Evolutionary conservation across 371 early-diverging fungal genomes (phyloP).

Genomic region (Saksenaea vasiformis): DNA sequence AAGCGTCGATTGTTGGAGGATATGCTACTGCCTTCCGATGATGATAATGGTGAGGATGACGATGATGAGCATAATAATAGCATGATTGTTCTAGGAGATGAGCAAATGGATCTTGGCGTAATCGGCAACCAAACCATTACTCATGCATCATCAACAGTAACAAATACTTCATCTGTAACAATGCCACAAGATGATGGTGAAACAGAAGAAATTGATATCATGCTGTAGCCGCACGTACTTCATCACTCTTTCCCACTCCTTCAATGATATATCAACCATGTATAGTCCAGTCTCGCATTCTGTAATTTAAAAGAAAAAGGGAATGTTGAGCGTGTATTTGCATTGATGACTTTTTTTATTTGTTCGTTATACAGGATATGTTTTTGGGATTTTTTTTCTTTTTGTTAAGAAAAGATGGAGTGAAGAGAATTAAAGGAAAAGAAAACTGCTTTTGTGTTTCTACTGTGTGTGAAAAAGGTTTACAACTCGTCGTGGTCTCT

Average conservation of each 20-base stretch:
- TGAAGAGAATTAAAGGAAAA: background rate
- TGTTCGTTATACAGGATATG: constrained; percentile 2
- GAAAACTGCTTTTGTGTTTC: background rate
- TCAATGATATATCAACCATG: background rate
- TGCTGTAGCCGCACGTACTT: constrained; percentile 19
- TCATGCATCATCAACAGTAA: constrained; percentile 13
- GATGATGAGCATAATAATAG: background rate
- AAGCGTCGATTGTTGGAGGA: constrained; percentile 27
- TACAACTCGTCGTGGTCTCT: constrained; percentile 78
- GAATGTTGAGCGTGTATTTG: background rate
- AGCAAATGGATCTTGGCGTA: constrained; percentile 24
- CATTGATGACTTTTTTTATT: background rate
- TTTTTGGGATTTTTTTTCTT: background rate
- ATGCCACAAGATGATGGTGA: constrained; percentile 19
- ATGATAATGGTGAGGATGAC: constrained; percentile 16
- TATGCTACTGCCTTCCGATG: constrained; percentile 18
- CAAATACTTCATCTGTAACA: background rate
- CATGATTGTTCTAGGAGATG: constrained; percentile 23
- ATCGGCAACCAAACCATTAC: constrained; percentile 34
- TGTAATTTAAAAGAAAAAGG: background rate
- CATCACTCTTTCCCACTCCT: background rate
- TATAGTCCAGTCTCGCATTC: background rate
- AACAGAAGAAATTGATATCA: constrained; percentile 37
- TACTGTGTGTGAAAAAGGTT: constrained; percentile 19
- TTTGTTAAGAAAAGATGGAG: background rate